These are phyloP conservation scores for Diaporthe batatas DNA, from an alignment of 2,329 filamentous ascomycete species.

Conservation along the genomic window DNA sequence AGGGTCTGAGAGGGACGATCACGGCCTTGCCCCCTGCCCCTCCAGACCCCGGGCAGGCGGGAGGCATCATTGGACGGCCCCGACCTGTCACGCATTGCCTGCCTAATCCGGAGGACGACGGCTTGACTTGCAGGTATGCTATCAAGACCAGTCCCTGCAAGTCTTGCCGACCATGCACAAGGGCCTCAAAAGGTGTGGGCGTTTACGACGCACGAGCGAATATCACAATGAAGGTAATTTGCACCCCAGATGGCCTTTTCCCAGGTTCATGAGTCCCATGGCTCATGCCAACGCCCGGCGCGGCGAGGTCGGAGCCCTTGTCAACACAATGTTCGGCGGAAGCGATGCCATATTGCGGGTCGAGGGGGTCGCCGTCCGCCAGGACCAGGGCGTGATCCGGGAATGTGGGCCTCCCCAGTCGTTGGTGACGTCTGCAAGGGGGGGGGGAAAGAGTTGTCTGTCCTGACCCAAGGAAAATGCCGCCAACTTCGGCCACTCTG, in stretches of 20 bases:
- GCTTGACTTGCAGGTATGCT: constrained; percentile 30
- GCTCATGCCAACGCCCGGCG: constrained; percentile 17
- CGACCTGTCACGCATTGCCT: constrained; percentile 33
- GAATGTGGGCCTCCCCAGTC: constrained; percentile 26
- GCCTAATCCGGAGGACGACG: constrained; percentile 18
- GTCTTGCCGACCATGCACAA: constrained; percentile 11
- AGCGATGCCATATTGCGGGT: constrained; percentile 31
- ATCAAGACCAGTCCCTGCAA: constrained; percentile 9
- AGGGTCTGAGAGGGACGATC: constrained; percentile 32
- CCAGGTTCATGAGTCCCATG: constrained; percentile 35
- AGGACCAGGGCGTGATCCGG: constrained; percentile 23
- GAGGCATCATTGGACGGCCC: constrained; percentile 28
- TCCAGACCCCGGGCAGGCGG: neutral
- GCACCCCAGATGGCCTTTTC: constrained; percentile 31
- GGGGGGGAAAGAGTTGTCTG: neutral
- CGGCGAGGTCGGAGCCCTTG: constrained; percentile 32
- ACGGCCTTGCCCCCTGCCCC: neutral
- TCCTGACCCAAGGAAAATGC: neutral
- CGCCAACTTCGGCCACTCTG: neutral
- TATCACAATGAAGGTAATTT: constrained; percentile 39
- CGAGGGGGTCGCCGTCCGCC: constrained; percentile 30
- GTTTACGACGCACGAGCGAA: constrained; percentile 31
- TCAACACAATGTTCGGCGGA: constrained; percentile 25
- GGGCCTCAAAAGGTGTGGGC: constrained; percentile 16
- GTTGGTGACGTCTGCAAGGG: neutral